Base-by-base conservation (phyloP, 805 yeast genomes). In the Candida argentea region DNA sequence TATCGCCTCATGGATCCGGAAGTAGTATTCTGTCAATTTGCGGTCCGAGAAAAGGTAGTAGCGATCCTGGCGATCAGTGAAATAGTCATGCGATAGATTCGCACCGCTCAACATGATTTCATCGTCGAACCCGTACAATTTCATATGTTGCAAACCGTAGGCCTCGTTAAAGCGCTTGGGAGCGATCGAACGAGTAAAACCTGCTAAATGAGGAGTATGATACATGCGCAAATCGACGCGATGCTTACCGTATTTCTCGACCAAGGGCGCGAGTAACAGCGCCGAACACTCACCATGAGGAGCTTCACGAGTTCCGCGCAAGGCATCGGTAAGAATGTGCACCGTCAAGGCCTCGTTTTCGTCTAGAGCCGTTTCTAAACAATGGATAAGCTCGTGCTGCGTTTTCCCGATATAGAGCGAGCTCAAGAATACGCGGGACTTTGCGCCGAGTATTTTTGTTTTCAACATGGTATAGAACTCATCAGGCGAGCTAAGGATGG, bases 61-160 rank as follows among this genome's bases (percentile, higher is more conserved):
- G 26, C 98, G 62, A 52, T 91, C 98, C 50, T 91, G 98, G 38
- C 98, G 73, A 52, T 89, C 79, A 3, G 94, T 82, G 55, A 91
- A 91, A 52, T 91, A 91, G 55, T 91, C 98, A 20, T 70, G 62
- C 0, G 95, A 84, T 26, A 91, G 62, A 46, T 91, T 91, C 3
- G 98, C 98, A 5, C 97, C 98, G 11, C 82, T 71, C 18, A 91
- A 63, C 12, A 91, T 69, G 23, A 91, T 73, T 46, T 87, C 95
- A 43, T 85, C 74, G 50, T 91, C 98, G 44, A 87, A 76, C 2
- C 98, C 98, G 50, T 91, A 91, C 16, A 91, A 67, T 50, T 91
- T 91, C 97, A 91, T 91, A 48, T 91, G 98, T 52, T 91, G 98
- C 28, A 91, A 65, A 0, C 98, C 98, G 57, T 68, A 71, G 3